A percentile compares a stretch with the other conserved stretches of the same genome.
phyloP scores from a whole-genome alignment of 2,329 filamentous ascomycete species.

The Cryphonectria parasitica region DNA sequence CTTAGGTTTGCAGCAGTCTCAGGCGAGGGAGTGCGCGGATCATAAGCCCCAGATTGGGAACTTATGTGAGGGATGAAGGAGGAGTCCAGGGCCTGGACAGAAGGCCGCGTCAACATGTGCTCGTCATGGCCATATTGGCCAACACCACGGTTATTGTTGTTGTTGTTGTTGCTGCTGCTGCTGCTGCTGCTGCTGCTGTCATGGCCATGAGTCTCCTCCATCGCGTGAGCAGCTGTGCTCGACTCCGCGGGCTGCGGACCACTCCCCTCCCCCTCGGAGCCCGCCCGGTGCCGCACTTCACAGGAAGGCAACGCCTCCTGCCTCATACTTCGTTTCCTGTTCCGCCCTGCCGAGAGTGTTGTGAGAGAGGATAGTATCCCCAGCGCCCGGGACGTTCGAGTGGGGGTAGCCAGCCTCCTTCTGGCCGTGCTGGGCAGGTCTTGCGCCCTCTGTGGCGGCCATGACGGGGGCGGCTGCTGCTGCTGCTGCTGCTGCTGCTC shows the following conservation, averaged over 20 bases:
- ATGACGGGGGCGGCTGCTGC: neutral
- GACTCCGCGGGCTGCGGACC: no score
- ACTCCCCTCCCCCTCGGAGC: neutral
- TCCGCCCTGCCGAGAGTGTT: neutral
- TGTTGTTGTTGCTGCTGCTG: neutral
- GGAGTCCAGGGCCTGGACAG: neutral
- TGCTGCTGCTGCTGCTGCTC: no score
- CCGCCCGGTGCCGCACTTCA: neutral
- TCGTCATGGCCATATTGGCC: neutral
- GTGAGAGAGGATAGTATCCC: neutral
- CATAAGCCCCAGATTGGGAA: neutral
- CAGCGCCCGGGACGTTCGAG: neutral
- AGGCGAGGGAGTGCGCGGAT: neutral
- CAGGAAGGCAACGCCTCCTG: neutral
- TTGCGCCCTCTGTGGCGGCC: neutral
- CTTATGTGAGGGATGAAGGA: neutral
- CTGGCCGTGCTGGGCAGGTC: neutral
- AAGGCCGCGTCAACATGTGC: no score
- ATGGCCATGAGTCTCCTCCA: no score
- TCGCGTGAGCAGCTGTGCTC: no score
- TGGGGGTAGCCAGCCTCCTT: neutral
- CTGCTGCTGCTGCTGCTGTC: no score
- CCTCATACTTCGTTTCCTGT: neutral
- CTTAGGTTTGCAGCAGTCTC: neutral
- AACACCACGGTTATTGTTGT: neutral